These are phyloP conservation scores for Durotheca rogersii DNA, from an alignment of 495 filamentous ascomycete genomes.

Conservation along the genomic window DNA sequence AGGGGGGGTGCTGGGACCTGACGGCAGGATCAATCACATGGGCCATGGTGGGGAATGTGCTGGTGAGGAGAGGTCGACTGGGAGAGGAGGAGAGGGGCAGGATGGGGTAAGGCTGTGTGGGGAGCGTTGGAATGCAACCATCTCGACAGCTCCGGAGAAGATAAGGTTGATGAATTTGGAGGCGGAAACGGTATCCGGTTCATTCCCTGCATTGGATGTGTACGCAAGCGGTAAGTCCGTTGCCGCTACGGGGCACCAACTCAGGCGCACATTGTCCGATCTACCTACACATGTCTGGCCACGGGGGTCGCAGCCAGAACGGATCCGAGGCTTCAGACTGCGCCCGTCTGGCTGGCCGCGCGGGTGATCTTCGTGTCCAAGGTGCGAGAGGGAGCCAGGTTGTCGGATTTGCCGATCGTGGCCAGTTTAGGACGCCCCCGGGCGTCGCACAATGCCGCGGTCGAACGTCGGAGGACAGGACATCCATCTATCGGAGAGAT, in stretches of 20 bases:
- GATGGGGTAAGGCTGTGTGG: not conserved
- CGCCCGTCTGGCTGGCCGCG: not conserved
- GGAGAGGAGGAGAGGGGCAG: too few relatives aligned
- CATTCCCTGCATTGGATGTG: not conserved
- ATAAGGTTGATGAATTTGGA: conserved; percentile 7
- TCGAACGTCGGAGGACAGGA: not conserved
- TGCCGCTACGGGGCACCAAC: not conserved
- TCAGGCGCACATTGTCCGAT: not conserved
- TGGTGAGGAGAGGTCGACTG: not conserved
- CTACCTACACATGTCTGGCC: not conserved
- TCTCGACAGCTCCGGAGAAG: conserved; percentile 1
- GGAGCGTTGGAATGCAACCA: not conserved
- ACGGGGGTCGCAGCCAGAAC: conserved; percentile 2
- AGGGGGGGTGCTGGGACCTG: not conserved
- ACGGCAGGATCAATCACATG: not conserved
- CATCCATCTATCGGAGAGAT: not conserved
- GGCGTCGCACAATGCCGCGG: not conserved
- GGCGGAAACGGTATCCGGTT: conserved; percentile 20
- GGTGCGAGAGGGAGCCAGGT: conserved; percentile 12
- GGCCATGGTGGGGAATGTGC: not conserved
- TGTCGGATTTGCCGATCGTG: conserved; percentile 10
- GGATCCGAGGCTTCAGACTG: not conserved
- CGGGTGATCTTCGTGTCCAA: not conserved
- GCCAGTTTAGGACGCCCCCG: not conserved
- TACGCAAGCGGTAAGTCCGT: not conserved